Evolutionary conservation across 1,139 yeast genomes (phyloP).

Genomic region (Hyphopichia fennica): DNA sequence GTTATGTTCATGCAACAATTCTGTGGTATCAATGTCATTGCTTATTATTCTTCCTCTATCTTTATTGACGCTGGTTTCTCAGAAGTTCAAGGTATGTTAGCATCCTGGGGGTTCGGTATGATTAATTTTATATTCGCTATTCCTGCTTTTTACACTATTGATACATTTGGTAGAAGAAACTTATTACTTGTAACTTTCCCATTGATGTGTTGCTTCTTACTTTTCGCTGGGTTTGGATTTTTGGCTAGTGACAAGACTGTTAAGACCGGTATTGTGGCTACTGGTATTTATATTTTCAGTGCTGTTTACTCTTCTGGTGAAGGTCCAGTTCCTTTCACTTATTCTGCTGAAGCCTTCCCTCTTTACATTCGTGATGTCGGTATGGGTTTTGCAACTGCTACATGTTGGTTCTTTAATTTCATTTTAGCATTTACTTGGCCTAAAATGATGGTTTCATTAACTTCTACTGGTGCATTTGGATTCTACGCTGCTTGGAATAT

Average conservation of each 20-base stretch:
- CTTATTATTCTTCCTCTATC: slow-evolving; percentile 75
- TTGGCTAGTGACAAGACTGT: slow-evolving; percentile 55
- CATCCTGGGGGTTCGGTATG: slow-evolving; percentile 87
- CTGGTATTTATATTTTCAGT: slow-evolving; percentile 74
- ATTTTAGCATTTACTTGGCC: slow-evolving; percentile 86
- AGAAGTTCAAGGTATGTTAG: slow-evolving; percentile 62
- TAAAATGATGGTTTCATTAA: slow-evolving; percentile 60
- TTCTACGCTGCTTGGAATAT: slow-evolving; percentile 89
- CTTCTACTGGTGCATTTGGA: slow-evolving; percentile 86
- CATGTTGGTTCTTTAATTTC: slow-evolving; percentile 88
- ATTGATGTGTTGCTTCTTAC: slow-evolving; percentile 62
- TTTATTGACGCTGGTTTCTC: slow-evolving; percentile 68
- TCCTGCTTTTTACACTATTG: slow-evolving; percentile 83
- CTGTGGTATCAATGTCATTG: slow-evolving; percentile 89
- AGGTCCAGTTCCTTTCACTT: slow-evolving; percentile 93
- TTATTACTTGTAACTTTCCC: slow-evolving; percentile 76
- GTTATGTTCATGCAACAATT: slow-evolving; percentile 92
- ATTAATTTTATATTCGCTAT: slow-evolving; percentile 78
- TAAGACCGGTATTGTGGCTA: slow-evolving; percentile 62
- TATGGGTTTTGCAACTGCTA: slow-evolving; percentile 82
- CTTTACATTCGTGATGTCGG: slow-evolving; percentile 83
- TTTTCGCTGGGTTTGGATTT: slow-evolving; percentile 76
- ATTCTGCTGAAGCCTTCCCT: slow-evolving; percentile 86
- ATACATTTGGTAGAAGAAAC: slow-evolving; percentile 73
- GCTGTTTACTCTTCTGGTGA: slow-evolving; percentile 81